Base-by-base conservation (phyloP, 2,329 filamentous ascomycete genomes). In the Chlorencoelia australis region DNA sequence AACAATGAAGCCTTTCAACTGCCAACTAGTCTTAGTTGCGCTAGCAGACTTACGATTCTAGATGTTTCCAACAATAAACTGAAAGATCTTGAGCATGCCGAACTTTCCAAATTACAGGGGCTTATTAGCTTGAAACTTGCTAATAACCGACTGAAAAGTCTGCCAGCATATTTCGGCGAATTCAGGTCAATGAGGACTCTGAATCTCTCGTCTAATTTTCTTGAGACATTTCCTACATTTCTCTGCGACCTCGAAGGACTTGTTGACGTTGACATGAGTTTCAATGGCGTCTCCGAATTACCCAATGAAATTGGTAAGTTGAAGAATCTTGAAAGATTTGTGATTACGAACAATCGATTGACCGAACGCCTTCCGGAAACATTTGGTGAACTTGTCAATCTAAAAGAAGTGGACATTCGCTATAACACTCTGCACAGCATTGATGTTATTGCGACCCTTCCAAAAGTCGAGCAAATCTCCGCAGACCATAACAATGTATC, bases 11-110 rank as follows among this genome's bases (percentile, higher is more conserved):
- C 88, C 3, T 79, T 83, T 58, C 80, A 81, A 51, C 65, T 98
- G 16, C 91, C 91, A 4, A 72, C 79, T 5, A 95, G 88, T 57
- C 69, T 98, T 35, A 79, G 82, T 45, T 69, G 88, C 49, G 89
- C 91, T 17, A 78, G 67, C 45, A 79, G 78, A 43, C 67, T 98
- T 50, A 94, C 86, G 0, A 88, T 86, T 53, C 70, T 98, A 43
- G 91, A 98, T 56, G 79, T 95, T 4, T 95, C 89, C 2, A 96
- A 96, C 60, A 98, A 98, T 55, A 73, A 83, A 40, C 62, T 98
- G 15, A 87, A 95, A 52, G 76, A 89, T 46, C 66, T 98, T 26
- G 85, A 94, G 35, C 78, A 89, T 50, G 85, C 86, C 4, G 81
- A 91, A 39, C 69, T 98, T 25, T 72, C 85, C 46, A 75, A 74